These are phyloP conservation scores for Tetratostichococcus sp. DNA, from an alignment of 139 green algal genomes.

Conservation along the genomic window DNA sequence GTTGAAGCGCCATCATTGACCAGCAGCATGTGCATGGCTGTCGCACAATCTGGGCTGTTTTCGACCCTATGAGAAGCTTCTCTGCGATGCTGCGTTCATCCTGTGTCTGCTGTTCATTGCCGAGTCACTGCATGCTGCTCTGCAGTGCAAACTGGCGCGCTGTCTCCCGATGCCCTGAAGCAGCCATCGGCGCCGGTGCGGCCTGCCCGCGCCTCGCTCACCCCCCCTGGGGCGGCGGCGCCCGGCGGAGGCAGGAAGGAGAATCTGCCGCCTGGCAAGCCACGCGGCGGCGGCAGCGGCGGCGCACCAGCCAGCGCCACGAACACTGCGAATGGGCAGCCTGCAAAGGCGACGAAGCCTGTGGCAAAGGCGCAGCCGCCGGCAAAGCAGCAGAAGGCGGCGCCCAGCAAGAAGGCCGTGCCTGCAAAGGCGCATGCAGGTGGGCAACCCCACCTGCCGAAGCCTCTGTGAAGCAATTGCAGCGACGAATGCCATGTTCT, in stretches of 20 bases:
- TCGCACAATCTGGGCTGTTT: too few relatives aligned
- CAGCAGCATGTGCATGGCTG: too few relatives aligned
- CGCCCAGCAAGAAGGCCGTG: background rate
- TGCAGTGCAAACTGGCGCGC: background rate
- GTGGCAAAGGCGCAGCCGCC: background rate
- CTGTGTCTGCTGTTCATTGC: background rate
- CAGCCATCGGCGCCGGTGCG: background rate
- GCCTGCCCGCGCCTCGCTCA: background rate
- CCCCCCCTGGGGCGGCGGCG: background rate
- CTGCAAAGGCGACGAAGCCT: too few relatives aligned
- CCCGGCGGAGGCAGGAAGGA: background rate
- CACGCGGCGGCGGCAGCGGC: background rate
- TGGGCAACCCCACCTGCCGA: background rate
- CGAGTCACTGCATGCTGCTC: background rate
- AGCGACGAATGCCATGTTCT: too few relatives aligned
- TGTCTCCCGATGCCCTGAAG: background rate
- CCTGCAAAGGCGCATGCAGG: background rate
- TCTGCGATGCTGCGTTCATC: too few relatives aligned
- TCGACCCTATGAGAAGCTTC: too few relatives aligned
- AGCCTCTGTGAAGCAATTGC: background rate
- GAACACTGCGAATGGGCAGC: too few relatives aligned
- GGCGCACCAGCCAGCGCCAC: background rate
- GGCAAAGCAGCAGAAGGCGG: constrained; percentile 6
- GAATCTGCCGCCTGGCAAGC: background rate
- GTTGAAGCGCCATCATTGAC: too few relatives aligned